A percentile compares a stretch with the other conserved stretches of the same genome.
phyloP scores from a whole-genome alignment of 148 eudicot genomes.

The Gaultheria prostrata region DNA sequence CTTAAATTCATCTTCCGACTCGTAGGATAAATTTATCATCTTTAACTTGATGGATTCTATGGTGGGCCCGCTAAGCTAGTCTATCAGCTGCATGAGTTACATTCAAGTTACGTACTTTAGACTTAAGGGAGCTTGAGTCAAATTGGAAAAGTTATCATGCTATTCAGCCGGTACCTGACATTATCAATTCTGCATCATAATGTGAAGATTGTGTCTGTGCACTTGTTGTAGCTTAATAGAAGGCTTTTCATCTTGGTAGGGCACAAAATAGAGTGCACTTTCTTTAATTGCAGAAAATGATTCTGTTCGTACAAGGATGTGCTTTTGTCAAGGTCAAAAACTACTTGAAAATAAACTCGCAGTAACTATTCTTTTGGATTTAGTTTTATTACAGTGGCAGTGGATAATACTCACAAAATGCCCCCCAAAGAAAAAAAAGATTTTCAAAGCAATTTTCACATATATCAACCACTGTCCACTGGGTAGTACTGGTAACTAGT shows the following conservation, averaged over 20 bases:
- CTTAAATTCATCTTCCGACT: not conserved
- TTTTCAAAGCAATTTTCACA: too few relatives aligned
- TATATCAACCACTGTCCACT: too few relatives aligned
- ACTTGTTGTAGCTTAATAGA: not conserved
- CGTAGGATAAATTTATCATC: not conserved
- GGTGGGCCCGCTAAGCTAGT: not conserved
- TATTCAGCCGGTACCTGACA: not conserved
- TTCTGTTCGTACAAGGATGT: not conserved
- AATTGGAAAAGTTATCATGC: not conserved
- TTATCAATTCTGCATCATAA: not conserved
- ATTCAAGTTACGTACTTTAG: not conserved
- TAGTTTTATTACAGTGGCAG: too few relatives aligned
- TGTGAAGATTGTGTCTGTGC: not conserved
- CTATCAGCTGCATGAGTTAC: not conserved
- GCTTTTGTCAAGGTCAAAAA: not conserved
- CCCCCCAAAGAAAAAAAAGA: too few relatives aligned
- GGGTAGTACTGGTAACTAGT: too few relatives aligned
- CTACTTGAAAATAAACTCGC: not conserved
- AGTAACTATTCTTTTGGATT: not conserved
- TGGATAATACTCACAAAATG: too few relatives aligned
- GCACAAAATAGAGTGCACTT: not conserved
- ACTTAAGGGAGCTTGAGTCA: not conserved
- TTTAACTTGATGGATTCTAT: not conserved
- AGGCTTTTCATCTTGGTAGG: not conserved
- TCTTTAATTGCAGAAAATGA: not conserved